Evolutionary conservation across 73 alveolate species (phyloP), one percentile per base, ranked within the genome.

Genomic region (Paramecium bursaria): DNA sequence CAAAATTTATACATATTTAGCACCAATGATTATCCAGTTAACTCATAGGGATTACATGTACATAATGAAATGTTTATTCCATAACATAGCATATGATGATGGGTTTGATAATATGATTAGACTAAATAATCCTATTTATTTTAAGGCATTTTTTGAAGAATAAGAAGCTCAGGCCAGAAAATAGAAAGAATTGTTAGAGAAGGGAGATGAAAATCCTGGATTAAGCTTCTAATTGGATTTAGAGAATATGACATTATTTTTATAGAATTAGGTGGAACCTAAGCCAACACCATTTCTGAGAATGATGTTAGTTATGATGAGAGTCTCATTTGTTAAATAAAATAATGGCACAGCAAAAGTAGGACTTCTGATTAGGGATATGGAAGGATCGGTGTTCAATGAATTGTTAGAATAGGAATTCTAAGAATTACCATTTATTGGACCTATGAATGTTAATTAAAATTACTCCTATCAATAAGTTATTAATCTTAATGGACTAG

Each of bases 1-100:
- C 15, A 79, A 29, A 15, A 49, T 79, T 2, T 25, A 33, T 21
- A 49, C 50, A 19, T 73, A 48, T 23, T 42, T 79, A 11, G 76
- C 85, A 14, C 89, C 89, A 0, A 79, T 79, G 52, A 79, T 79
- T 9, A 23, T 79, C 5, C 14, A 50, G 54, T 53, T 79, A 50
- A 53, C 89, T 1, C 75, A 79, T 79, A 35, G 30, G 4, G 82
- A 79, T 22, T 79, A 79, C 30, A 79, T 53, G 75, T 79, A 53
- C n/a, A 19, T 79, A 2, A 79, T 79, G 89, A 79, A 79, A 23
- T 79, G 89, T 10, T n/a, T 79, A 10, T 50, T 79, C 55, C 89
- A 79, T 23, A 79, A 79, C 25, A 79, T 79, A 17, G 89, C 89
- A 21, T 79, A 54, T 39, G 89, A 79, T 39, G 89, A 79, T 79